Evolutionary conservation across 192 early-diverging fungal species (phyloP), one percentile per base, ranked within the genome.

Genomic region (Phycomyces blakesleeanus): DNA sequence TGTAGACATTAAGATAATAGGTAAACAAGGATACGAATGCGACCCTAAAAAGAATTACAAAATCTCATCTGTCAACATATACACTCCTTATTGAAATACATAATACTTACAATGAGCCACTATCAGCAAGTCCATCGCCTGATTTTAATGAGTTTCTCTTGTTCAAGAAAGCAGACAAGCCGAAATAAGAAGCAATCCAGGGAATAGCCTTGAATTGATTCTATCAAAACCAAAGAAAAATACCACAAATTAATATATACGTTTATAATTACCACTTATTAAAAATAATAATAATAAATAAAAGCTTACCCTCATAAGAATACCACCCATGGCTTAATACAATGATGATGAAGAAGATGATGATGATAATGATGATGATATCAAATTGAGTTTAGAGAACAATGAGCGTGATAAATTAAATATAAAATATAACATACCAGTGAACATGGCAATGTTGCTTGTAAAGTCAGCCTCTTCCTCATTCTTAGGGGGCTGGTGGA

Each of bases 131-230:
- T 22, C 58, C 49, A 39, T 67, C 67, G 21, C 55, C 62, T 16
- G 52, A 7, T 29, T 57, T 59, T 37, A 65, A 49, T 25, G 68
- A 66, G 15, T 66, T 75, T 41, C 63, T 69, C 10, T 50, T 57
- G 38, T 75, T 75, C 12, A 75, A 58, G 25, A 54, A 41, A 9
- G 73, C 53, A 22, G 42, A 27, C 40, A 75, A 11, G 20, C 73
- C 73, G 62, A 75, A 75, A 34, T 65, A 75, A 44, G 61, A 34
- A 5, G 73, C 61, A 22, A 70, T 37, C 73, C 73, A 75, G 25
- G 73, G 73, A 15, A 75, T 16, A 2, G 62, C 16, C 41, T 64
- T 70, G 18, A 52, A 75, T 24, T 63, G 57, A 34, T 66, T 75
- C 73, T 75, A 66, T 25, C 26, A 40, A 51, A 20, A 50, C 40